phyloP scores from a whole-genome alignment of 495 filamentous ascomycete genomes.

The Jackrogersella minutella region DNA sequence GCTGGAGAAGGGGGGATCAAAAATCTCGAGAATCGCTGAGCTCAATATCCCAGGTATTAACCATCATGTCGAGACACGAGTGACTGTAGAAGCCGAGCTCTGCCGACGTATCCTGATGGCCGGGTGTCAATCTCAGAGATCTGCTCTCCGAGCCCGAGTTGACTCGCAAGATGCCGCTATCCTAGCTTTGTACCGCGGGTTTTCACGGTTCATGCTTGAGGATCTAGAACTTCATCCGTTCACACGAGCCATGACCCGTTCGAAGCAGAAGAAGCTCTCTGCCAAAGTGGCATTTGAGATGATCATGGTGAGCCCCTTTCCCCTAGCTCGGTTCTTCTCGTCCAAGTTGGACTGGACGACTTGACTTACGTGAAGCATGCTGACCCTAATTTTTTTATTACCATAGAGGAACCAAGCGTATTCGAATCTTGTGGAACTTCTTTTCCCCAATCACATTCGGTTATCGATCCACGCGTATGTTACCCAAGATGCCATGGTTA shows the following conservation, averaged over 20 bases:
- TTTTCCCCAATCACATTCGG: constrained; percentile 49
- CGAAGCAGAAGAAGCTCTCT: constrained; percentile 47
- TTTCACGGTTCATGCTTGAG: constrained; percentile 58
- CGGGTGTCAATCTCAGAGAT: constrained; percentile 40
- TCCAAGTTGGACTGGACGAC: not conserved
- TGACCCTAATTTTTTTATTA: not conserved
- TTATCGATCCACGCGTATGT: constrained; percentile 52
- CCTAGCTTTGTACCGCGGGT: constrained; percentile 54
- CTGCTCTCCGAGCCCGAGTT: constrained; percentile 45
- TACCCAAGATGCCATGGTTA: not conserved
- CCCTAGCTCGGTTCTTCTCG: not conserved
- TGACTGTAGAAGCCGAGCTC: constrained; percentile 48
- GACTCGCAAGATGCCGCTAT: constrained; percentile 44
- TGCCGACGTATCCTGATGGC: constrained; percentile 50
- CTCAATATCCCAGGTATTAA: constrained; percentile 32
- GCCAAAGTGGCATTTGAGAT: constrained; percentile 48
- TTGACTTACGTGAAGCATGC: too few relatives aligned
- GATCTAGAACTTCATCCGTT: constrained; percentile 48
- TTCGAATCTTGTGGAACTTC: constrained; percentile 51
- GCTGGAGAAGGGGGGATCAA: constrained; percentile 8
- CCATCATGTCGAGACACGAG: constrained; percentile 42
- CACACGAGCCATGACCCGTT: constrained; percentile 35
- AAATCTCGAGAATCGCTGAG: constrained; percentile 6
- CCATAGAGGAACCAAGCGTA: constrained; percentile 51
- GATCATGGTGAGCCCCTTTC: constrained; percentile 35